Conservation (phyloP, 768 basidiomycete genomes). For the Xanthoconium purpureum region DNA sequence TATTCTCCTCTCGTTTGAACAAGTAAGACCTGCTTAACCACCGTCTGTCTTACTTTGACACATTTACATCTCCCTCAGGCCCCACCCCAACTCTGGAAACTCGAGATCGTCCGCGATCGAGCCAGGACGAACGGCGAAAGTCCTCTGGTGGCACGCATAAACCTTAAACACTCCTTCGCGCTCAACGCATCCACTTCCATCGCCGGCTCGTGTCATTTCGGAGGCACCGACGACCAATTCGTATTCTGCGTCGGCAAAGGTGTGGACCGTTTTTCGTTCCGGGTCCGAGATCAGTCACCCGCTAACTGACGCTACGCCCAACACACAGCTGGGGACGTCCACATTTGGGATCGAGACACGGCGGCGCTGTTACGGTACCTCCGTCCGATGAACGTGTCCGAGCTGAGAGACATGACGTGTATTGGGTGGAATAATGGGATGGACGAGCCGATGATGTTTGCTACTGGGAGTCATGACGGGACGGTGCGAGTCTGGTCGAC, state of each 20-base stretch:
- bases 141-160: constrained; percentile 21
- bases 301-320: neutral
- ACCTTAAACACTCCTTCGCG: constrained; percentile 60
- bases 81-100: constrained; percentile 72
- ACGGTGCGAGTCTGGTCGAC: constrained; percentile 72
- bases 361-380: constrained; percentile 68
- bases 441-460: constrained; percentile 49
- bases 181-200: constrained; percentile 66
- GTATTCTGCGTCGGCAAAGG: constrained; percentile 81
- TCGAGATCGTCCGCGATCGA: constrained; percentile 57
- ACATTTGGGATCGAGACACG: constrained; percentile 83
- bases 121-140: constrained; percentile 31
- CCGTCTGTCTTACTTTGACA: too few species aligned
- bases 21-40: constrained; percentile 14
- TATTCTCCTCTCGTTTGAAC: constrained; percentile 39
- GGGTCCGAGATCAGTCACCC: too few species aligned
- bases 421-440: constrained; percentile 76
- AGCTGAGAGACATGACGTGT: constrained; percentile 65
- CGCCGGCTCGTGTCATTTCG: constrained; percentile 78
- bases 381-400: constrained; percentile 48
- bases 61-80: constrained; percentile 37
- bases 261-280: constrained; percentile 19
- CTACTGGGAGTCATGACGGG: constrained; percentile 78
- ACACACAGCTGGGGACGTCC: constrained; percentile 67
- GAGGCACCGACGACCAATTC: constrained; percentile 72